Conservation (phyloP, 140 eudicot species). For the Flaveria floridana region DNA sequence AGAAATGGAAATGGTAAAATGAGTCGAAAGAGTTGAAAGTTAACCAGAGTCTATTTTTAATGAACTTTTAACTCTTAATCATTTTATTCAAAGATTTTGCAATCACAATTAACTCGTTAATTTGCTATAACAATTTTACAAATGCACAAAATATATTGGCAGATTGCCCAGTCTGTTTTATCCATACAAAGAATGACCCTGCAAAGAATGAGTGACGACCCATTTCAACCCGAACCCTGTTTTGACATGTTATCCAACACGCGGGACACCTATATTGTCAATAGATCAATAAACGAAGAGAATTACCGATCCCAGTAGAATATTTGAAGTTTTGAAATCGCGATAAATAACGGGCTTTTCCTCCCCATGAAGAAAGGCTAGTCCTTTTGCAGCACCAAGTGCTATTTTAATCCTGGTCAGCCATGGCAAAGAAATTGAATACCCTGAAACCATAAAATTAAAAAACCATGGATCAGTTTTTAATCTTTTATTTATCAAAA, state of each 20-base stretch:
- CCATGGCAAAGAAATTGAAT: constrained; percentile 76
- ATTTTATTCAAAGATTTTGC: neutral
- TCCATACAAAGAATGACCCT: neutral
- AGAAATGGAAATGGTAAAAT: neutral
- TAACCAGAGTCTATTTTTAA: neutral
- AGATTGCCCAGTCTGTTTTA: neutral
- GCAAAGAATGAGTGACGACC: neutral
- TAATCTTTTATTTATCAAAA: neutral
- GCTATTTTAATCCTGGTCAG: constrained; percentile 75
- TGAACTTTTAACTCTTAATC: neutral
- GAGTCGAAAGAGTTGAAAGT: neutral
- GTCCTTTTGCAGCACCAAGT: constrained; percentile 89
- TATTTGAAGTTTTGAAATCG: constrained; percentile 88
- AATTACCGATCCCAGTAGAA: constrained; percentile 64
- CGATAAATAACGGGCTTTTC: constrained; percentile 87
- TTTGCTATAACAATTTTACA: neutral
- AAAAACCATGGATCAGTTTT: constrained; percentile 1
- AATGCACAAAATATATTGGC: neutral
- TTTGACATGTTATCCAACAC: neutral
- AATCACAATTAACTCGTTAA: neutral
- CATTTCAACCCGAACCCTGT: neutral
- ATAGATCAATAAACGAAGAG: constrained; percentile 11
- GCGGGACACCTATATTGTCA: neutral
- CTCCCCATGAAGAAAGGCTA: constrained; percentile 85
- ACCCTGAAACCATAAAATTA: constrained; percentile 50